Percentiles rank a stretch among this genome's conserved stretches.
phyloP scores from a whole-genome alignment of 2,329 filamentous ascomycete species.

The Hortaea werneckii region DNA sequence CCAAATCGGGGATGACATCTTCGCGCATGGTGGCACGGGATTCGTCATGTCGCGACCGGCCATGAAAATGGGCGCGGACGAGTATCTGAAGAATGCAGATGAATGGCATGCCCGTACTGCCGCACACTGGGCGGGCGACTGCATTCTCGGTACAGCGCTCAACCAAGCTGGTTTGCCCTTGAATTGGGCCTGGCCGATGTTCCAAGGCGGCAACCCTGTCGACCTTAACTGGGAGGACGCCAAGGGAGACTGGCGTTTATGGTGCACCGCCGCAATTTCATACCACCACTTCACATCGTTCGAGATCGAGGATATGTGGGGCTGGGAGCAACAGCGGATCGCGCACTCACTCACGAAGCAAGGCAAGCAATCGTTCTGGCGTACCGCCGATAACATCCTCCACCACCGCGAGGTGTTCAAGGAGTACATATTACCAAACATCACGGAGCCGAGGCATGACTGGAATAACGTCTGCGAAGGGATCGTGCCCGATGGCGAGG shows the following conservation, averaged over 20 bases:
- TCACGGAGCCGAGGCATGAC: conserved; percentile 8
- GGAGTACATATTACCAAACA: conserved; percentile 15
- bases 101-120: conserved; percentile 33
- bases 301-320: conserved; percentile 18
- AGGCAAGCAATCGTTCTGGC: conserved; percentile 3
- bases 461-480: conserved; percentile 21
- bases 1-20: conserved; percentile 32
- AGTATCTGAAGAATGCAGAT: conserved; percentile 32
- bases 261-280: conserved; percentile 34
- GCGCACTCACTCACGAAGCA: background rate
- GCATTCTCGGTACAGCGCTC: conserved; percentile 40
- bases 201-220: conserved; percentile 33
- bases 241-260: conserved; percentile 22
- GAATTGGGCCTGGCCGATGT: conserved; percentile 32
- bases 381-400: conserved; percentile 9
- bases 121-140: conserved; percentile 45
- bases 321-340: conserved; percentile 22
- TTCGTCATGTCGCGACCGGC: conserved; percentile 34
- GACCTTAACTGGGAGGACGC: conserved; percentile 28
- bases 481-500: conserved; percentile 6
- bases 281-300: conserved; percentile 22
- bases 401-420: conserved; percentile 23
- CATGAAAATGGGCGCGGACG: conserved; percentile 20
- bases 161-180: conserved; percentile 35
- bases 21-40: conserved; percentile 34